These are phyloP conservation scores for Thielaviopsis punctulata DNA, from an alignment of 2,329 filamentous ascomycete species.

Conservation along the genomic window DNA sequence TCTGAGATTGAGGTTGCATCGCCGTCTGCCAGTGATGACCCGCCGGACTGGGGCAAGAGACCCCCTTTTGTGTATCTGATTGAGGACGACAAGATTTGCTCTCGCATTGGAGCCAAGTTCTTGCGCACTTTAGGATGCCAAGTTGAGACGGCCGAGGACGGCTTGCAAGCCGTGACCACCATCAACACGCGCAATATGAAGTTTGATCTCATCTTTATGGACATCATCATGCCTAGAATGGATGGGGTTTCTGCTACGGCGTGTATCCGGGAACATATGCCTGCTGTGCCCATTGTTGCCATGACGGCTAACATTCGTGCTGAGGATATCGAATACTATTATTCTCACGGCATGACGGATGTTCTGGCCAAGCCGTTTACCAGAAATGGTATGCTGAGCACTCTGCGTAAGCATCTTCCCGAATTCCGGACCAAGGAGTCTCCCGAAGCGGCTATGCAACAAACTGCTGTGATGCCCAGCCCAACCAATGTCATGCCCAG, in stretches of 20 bases:
- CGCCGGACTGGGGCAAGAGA: slow-evolving; percentile 32
- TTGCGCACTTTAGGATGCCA: slow-evolving; percentile 46
- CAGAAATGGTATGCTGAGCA: slow-evolving; percentile 63
- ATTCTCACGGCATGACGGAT: slow-evolving; percentile 97
- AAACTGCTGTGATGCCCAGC: not conserved
- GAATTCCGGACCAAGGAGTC: slow-evolving; percentile 31
- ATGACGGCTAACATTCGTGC: slow-evolving; percentile 98
- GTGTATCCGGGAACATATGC: slow-evolving; percentile 75
- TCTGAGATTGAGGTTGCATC: not conserved
- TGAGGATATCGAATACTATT: slow-evolving; percentile 94
- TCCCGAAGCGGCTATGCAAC: not conserved
- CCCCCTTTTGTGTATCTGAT: slow-evolving; percentile 77
- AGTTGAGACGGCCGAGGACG: slow-evolving; percentile 63
- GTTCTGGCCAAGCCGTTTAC: slow-evolving; percentile 96
- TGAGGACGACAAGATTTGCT: slow-evolving; percentile 58
- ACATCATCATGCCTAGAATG: slow-evolving; percentile 93
- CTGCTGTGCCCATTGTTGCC: slow-evolving; percentile 74
- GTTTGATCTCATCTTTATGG: slow-evolving; percentile 64
- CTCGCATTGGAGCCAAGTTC: slow-evolving; percentile 51
- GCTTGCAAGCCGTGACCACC: slow-evolving; percentile 79
- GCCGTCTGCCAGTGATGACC: slow-evolving; percentile 13
- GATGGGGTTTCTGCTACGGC: slow-evolving; percentile 91
- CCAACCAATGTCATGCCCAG: not conserved
- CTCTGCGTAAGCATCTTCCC: slow-evolving; percentile 78
- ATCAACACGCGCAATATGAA: slow-evolving; percentile 37